Conservation (phyloP, 305 asterid species). For the Fraxinus latifolia region DNA sequence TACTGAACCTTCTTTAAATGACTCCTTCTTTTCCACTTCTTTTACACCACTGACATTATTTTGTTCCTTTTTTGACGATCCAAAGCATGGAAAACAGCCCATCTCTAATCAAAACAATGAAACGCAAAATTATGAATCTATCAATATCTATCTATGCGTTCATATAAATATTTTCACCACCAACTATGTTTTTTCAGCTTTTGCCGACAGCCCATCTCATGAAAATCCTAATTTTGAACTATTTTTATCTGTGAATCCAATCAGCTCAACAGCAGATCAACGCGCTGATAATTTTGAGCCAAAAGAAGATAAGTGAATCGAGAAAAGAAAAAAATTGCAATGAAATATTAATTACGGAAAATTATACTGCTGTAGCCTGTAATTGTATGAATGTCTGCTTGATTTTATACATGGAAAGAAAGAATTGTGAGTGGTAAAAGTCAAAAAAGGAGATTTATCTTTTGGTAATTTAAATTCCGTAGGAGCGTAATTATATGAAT, state of each 20-base stretch:
- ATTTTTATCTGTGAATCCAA: slow-evolving; percentile 29
- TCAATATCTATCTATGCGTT: slow-evolving; percentile 8
- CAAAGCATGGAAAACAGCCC: slow-evolving; percentile 60
- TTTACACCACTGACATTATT: slow-evolving; percentile 31
- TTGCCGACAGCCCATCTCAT: slow-evolving; percentile 29
- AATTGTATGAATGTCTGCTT: background rate
- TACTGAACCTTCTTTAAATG: slow-evolving; percentile 41
- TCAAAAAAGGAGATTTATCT: background rate
- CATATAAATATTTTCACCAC: slow-evolving; percentile 13
- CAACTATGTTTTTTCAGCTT: slow-evolving; percentile 21
- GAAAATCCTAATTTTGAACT: slow-evolving; percentile 31
- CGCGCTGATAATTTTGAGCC: slow-evolving; percentile 20
- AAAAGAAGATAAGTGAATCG: slow-evolving; percentile 46
- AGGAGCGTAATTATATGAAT: slow-evolving; percentile 24
- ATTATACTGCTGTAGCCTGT: background rate
- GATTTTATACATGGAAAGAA: background rate
- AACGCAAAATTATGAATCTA: slow-evolving; percentile 22
- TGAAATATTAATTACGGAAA: background rate
- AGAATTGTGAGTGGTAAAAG: background rate
- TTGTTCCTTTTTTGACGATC: slow-evolving; percentile 41
- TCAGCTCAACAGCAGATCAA: slow-evolving; percentile 35
- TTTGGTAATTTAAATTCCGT: slow-evolving; percentile 16
- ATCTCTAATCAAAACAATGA: slow-evolving; percentile 30
- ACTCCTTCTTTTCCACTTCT: slow-evolving; percentile 40
- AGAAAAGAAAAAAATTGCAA: background rate